Base-by-base conservation (phyloP, 805 yeast genomes). In the Pichia californica region DNA sequence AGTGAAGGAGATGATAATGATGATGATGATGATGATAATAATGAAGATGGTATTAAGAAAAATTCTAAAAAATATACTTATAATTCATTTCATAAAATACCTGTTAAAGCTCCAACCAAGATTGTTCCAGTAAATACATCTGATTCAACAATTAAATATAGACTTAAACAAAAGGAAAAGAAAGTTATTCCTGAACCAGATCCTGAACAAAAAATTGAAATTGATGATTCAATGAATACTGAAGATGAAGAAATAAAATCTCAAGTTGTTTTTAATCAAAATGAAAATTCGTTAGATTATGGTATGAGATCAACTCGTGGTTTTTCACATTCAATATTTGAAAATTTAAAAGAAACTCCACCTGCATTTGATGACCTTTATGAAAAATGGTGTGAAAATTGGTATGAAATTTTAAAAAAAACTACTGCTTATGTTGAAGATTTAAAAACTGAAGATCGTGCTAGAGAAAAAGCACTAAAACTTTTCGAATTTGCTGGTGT, bases 401-500 rank as follows among this genome's bases (percentile, higher is more conserved):
- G 82, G 82, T 63, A 70, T 36, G 69, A 68, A 40, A 70, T 70
- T 38, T 66, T 76, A 65, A 68, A 65, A 36, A 67, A 65, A 35
- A 65, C 74, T 3, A 64, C 62, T 10, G 76, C 73, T 8, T 76
- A 68, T 50, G 72, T 76, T 46, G 80, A 76, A 53, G 42, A 48
- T 14, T 57, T 62, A n/a, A 68, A 64, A 37, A 67, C 65, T 28
- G 62, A 58, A 13, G 69, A 68, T 49, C 37, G 34, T 7, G 69
- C 66, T 43, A 63, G 66, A 44, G 69, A 64, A 36, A 64, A 67
- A 39, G 76, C 77, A 4, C 53, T 62, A 13, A 64, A 66, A 48
- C 63, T 74, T 25, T 68, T 76, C 49, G 64, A 61, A 42, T 69
- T 62, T 52, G 73, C 73, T n/a, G 77, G 77, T 3, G 73, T 77